Conservation (phyloP, 495 filamentous ascomycete species). For the Xylaria intraflava region DNA sequence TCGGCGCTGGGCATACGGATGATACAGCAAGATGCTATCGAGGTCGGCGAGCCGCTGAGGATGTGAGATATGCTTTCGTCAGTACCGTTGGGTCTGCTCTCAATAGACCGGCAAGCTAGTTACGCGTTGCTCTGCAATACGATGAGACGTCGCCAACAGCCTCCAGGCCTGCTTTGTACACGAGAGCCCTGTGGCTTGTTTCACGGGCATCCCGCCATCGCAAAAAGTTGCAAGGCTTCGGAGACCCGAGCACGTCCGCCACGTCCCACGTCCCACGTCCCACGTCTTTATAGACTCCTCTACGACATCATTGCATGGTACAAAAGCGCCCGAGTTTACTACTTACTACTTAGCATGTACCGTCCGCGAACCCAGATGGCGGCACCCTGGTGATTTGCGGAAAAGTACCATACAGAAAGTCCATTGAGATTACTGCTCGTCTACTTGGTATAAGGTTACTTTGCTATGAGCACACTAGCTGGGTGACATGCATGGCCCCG, state of each 20-base stretch:
- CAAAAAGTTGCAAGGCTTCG: no score
- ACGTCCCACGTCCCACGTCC: no score
- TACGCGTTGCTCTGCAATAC: not conserved
- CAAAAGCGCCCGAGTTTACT: not conserved
- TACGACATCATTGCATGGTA: no score
- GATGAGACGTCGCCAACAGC: conserved; percentile 1
- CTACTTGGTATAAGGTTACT: conserved; percentile 14
- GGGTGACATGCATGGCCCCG: conserved; percentile 29
- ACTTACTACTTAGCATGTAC: not conserved
- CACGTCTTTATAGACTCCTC: no score
- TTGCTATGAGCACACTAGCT: conserved; percentile 8
- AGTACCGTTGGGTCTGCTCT: not conserved
- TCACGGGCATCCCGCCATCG: no score
- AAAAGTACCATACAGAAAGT: conserved; percentile 14
- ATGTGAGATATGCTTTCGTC: not conserved
- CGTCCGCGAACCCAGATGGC: not conserved
- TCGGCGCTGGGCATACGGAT: conserved; percentile 2
- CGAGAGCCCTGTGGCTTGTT: no score
- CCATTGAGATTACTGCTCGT: conserved; percentile 6
- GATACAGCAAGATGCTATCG: conserved; percentile 1
- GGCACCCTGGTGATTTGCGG: conserved; percentile 3
- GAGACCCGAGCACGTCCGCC: no score
- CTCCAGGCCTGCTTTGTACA: no score
- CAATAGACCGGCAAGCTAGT: conserved; percentile 9
- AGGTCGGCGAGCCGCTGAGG: conserved; percentile 1